Base-by-base conservation (phyloP, 106 monocot genomes). In the Phalaenopsis equestris region DNA sequence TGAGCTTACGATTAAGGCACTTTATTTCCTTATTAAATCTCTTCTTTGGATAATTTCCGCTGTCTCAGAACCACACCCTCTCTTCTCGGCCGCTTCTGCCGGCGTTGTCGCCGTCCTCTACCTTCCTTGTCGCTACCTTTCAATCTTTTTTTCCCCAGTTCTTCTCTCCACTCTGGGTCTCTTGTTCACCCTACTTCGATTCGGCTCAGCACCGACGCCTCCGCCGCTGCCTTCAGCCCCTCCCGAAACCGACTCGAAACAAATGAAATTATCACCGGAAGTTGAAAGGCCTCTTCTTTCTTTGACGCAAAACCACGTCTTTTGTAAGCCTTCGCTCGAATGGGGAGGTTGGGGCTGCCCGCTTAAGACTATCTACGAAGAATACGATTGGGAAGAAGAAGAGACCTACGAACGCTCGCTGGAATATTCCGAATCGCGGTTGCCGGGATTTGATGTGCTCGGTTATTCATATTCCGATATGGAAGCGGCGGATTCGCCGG, bases 341-440 rank as follows among this genome's bases (percentile, higher is more conserved):
- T 87, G 87, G 83, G 56, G 56, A 5, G 47, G 58, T 5, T 56
- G 70, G 43, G 58, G 87, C n/a, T 76, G 80, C 2, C 86, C 86
- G 36, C 86, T 90, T 37, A 86, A 90, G 64, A 84, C 86, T 12
- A 90, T 90, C 79, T 88, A 90, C 86, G 90, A 90, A 55, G 87
- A 85, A 23, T 80, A 81, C 64, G 85, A 88, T 18, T 85, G 65
- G 6, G 89, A 80, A 21, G 82, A 72, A 42, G 78, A 61, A 58
- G 64, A 82, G 55, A 76, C 75, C 30, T 78, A 42, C 14, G 19
- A 17, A 18, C 3, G 17, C 36, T 82, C n/a, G 41, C 79, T 49
- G 47, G 78, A 78, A 61, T 77, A 77, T 55, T 76, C 65, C n/a
- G 8, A 18, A 73, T 17, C 1, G 1, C 41, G 46, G 8, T 12